Base-by-base conservation (phyloP, 192 early-diverging fungal genomes). In the Nowakowskiella sp. region DNA sequence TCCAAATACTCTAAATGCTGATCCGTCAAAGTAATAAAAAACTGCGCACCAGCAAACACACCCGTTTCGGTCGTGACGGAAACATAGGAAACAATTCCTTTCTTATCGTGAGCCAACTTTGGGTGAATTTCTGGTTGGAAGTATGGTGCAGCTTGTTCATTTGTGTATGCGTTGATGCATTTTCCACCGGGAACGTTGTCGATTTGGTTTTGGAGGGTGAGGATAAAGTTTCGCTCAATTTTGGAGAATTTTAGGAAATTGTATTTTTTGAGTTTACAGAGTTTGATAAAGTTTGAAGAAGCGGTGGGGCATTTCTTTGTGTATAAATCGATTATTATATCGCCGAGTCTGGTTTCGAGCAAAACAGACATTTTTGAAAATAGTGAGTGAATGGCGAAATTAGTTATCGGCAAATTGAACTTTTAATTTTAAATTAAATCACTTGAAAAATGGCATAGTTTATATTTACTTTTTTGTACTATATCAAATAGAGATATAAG, bases 251-350 rank as follows among this genome's bases (percentile, higher is more conserved):
- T 76, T 22, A 73, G 64, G 48, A 77, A 91, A 72, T 93, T 91
- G 67, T 88, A 91, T 55, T 83, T 83, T 55, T 93, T 93, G 47
- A 80, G 69, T 58, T 96, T 93, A 62, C 89, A 91, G 6, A 93
- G 76, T 60, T 93, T 90, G 30, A 93, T 49, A 55, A 93, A 93
- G 57, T 93, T 93, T 58, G 76, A 66, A 26, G 71, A 71, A 0
- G 87, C 80, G 16, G 57, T 50, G 4, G 86, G 86, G n/a, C 85
- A 85, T 47, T 78, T 67, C 43, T 85, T 71, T 6, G 77, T 76
- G 46, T 84, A 66, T n/a, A 93, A 71, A 66, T 93, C 90, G 27
- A 93, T 87, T 49, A 91, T 88, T 33, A 93, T 76, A 54, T 91
- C 89, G 27, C 90, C 90, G 19, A 90, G 60, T 0, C 91, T 90